Evolutionary conservation across 2,329 filamentous ascomycete genomes (phyloP), one percentile per base, ranked within the genome.

Genomic region (Exophiala mesophila): DNA sequence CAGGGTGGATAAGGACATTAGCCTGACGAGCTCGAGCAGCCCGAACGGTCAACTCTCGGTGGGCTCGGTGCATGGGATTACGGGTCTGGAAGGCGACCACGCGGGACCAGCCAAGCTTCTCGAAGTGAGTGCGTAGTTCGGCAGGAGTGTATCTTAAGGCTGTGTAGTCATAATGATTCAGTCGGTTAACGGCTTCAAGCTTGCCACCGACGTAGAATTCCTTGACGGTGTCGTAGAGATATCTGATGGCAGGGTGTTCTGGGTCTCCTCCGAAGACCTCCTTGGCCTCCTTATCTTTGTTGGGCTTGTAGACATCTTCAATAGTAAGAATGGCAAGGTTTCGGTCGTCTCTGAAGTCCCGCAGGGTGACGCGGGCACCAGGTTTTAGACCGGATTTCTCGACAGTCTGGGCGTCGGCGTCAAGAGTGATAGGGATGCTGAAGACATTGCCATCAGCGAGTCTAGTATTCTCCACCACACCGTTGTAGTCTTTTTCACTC

Each of bases 81-180:
- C 89, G 77, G 54, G 92, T 98, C 78, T 98, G 92, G 84, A 98
- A 98, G 62, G 92, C 92, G 53, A 98, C 92, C 57, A 98, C 90
- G 67, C 84, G 83, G 68, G 85, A 83, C 92, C 92, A 98, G 71
- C 92, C 92, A 59, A 98, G 88, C 80, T 98, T 98, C 77, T 97
- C 92, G 64, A 98, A 98, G 76, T 97, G 90, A 54, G 87, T 75
- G 59, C 92, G 87, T 59, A 98, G 78, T 73, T 98, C 92, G 36
- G 92, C 83, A 53, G 92, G 92, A 8, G 92, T 94, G 87, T 85
- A 97, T 74, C 92, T 82, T 46, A 97, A 80, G 61, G 86, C 92
- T 57, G 97, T 87, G 73, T 97, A 97, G 73, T 98, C 92, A 74
- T 98, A 98, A 77, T 98, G 92, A 73, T 94, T 88, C 49, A 95